Evolutionary conservation across 495 filamentous ascomycete genomes (phyloP).

Genomic region (Penicillium fimorum): DNA sequence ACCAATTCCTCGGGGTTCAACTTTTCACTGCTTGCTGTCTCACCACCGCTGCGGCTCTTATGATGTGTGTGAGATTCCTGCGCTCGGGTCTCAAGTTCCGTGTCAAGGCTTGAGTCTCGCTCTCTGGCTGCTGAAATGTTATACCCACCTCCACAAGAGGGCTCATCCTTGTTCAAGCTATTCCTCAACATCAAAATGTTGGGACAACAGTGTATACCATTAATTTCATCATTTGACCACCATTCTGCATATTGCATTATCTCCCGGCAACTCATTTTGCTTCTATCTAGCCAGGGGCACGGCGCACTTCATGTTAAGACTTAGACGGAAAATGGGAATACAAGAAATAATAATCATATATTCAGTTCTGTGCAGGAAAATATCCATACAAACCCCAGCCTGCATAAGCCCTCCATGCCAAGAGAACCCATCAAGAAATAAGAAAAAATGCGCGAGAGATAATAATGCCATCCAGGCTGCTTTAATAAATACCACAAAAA

Average conservation of each 20-base stretch:
- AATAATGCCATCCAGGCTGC: neutral
- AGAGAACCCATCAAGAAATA: neutral
- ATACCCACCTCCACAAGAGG: neutral
- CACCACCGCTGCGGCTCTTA: constrained; percentile 30
- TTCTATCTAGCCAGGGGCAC: neutral
- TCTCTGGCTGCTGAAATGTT: neutral
- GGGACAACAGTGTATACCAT: neutral
- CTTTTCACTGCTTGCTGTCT: constrained; percentile 45
- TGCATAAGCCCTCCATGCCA: neutral
- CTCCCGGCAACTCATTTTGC: neutral
- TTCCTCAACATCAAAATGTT: neutral
- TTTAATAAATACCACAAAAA: neutral
- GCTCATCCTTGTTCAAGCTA: neutral
- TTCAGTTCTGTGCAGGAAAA: neutral
- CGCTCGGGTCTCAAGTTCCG: constrained; percentile 34
- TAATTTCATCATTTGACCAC: neutral
- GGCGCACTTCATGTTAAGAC: constrained; percentile 1
- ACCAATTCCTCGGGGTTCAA: constrained; percentile 43
- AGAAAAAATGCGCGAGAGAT: neutral
- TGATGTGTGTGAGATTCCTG: constrained; percentile 33
- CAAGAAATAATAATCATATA: neutral
- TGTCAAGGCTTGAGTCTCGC: constrained; percentile 19
- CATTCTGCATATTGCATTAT: neutral
- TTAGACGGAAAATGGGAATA: neutral
- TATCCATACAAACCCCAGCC: neutral